Base-by-base conservation (phyloP, 306 rosid species). In the Cucumis hystrix region DNA sequence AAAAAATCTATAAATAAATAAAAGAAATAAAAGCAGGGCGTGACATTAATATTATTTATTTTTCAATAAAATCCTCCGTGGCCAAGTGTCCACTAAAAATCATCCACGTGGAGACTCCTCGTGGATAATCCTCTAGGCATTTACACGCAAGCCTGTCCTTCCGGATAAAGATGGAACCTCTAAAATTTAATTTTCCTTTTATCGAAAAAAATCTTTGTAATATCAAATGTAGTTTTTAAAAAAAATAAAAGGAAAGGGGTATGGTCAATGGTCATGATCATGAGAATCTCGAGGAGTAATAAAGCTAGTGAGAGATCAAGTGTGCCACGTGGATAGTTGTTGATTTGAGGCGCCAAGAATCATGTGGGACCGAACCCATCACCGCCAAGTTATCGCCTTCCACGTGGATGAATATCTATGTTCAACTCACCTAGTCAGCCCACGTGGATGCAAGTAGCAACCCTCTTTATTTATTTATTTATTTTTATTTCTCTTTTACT, bases 241-340 rank as follows among this genome's bases (percentile, higher is more conserved):
- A 0, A 25, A 60, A 5, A 33, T 20, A 69, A 20, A 15, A 8
- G 49, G 4, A 20, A 15, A 15, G 49, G 4, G 23, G 43, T 15
- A 14, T 47, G 43, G 76, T 71, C 61, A 71, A 47, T 9, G 76
- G 76, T 71, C 76, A 49, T 8, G 76, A 51, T 71, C 76, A 71
- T 49, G 76, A 51, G 60, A 49, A 71, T 71, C 61, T 71, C 76
- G 76, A 71, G 76, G 76, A 51, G 1, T 15, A 52, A 49, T 7
- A 71, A 71, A 71, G 76, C 25, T 71, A 45, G 43, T 28, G 76
- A 15, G 15, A 49, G n/a, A 51, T 51, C 41, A 47, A 51, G 45
- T 45, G 25, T 49, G 76, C 76, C 76, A 71, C 76, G 76, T 71
- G 60, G 76, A 47, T 5, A 71, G 16, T 47, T 41, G 25, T 71